phyloP scores from a whole-genome alignment of 2,329 filamentous ascomycete species.

The Pestalotiopsis sp. region DNA sequence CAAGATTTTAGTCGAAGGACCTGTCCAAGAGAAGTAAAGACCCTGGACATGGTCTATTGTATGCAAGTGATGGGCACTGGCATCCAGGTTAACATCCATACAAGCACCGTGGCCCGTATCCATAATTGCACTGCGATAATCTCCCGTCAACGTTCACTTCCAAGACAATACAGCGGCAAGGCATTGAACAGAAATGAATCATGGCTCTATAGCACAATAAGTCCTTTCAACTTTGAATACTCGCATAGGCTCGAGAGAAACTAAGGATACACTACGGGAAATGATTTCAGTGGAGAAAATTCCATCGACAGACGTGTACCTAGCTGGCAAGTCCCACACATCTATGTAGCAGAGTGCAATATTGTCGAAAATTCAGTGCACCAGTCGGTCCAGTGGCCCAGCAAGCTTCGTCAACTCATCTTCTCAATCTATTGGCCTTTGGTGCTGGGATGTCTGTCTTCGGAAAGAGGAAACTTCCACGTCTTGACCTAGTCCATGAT shows the following conservation, averaged over 20 bases:
- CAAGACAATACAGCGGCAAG: background rate
- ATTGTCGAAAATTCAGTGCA: background rate
- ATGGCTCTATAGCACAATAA: background rate
- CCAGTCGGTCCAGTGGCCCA: background rate
- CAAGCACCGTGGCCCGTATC: background rate
- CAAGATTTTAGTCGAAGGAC: background rate
- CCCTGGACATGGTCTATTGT: background rate
- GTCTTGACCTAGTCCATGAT: background rate
- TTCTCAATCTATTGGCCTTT: background rate
- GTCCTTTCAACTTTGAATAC: background rate
- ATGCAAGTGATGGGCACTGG: background rate
- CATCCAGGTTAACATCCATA: background rate
- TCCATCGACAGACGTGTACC: background rate
- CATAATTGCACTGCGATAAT: background rate
- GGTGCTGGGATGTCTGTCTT: background rate
- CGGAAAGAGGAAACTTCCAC: background rate
- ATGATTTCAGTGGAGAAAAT: background rate
- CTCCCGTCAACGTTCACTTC: background rate
- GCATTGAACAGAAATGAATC: background rate
- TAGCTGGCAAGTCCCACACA: background rate
- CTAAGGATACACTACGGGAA: background rate
- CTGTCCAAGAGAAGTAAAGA: background rate
- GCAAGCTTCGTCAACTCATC: background rate
- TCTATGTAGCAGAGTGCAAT: background rate
- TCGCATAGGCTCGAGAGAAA: background rate